Evolutionary conservation across 805 yeast species (phyloP), one percentile per base, ranked within the genome.

Genomic region (Wickerhamiella shivajii): DNA sequence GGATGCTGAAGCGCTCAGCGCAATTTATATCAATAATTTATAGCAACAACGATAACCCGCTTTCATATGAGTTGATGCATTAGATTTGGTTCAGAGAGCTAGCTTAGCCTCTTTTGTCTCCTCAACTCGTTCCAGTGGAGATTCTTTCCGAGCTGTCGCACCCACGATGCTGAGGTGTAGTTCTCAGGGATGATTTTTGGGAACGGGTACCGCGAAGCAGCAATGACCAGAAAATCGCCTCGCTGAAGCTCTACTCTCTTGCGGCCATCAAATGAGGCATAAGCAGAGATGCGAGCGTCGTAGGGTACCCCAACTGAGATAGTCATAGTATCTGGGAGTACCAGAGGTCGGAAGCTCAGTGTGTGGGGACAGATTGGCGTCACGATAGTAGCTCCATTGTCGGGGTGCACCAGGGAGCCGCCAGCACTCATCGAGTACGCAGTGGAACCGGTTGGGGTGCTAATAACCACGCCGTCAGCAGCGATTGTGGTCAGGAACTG

Each of bases 331-430:
- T 87, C 97, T 0, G 97, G 97, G 18, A 87, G 61, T 37, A 87
- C 63, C 35, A 87, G 77, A 3, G 97, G 97, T 44, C 97, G 65
- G 59, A 87, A 87, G 6, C 93, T 79, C 29, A 87, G 64, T 0
- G 96, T 83, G 51, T 87, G 97, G 1, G 97, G 96, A 52, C 97
- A 87, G 39, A 87, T 84, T 0, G 97, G 97, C 0, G 97, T 84
- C 5, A 87, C 84, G 36, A 84, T 74, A 19, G 85, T 79, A 7
- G 94, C 94, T 40, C 84, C 77, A 11, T 87, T 93, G 20, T 81
- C 84, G 0, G 97, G 96, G 47, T 85, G 95, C 4, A 87, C 93
- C 31, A 87, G 64, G 0, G 94, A 77, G 1, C 97, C 97, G 10
- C 96, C 96, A 0, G 97, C 96, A 27, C 93, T 77, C 31, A 87